Percentiles rank a stretch among this genome's conserved stretches.
Conservation (phyloP, 495 filamentous ascomycete species). For the Aspergillus incahuasiensis region DNA sequence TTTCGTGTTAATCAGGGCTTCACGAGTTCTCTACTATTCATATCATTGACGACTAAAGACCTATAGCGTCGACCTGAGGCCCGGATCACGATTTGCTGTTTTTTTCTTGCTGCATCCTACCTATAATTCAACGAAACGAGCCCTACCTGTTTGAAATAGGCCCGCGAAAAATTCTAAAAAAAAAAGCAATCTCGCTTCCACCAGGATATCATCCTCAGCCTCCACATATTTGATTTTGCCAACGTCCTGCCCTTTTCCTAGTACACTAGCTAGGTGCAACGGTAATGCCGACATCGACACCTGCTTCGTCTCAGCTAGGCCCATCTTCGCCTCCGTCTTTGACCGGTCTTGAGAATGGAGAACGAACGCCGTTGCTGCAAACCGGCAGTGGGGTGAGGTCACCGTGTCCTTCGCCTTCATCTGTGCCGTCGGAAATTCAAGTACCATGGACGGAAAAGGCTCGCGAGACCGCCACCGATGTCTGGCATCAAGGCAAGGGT, state of each 20-base stretch:
- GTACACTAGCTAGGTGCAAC: neutral
- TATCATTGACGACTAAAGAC: neutral
- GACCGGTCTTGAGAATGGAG: neutral
- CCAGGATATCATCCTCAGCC: too few relatives aligned
- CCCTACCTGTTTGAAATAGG: too few relatives aligned
- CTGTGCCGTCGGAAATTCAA: neutral
- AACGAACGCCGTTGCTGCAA: constrained; percentile 4
- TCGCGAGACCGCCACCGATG: constrained; percentile 6
- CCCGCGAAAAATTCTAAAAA: too few relatives aligned
- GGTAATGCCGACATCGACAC: neutral
- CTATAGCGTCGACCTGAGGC: neutral
- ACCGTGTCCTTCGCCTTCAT: neutral
- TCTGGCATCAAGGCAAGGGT: constrained; percentile 63
- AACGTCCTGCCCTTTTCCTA: neutral
- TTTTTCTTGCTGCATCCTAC: neutral
- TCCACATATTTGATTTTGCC: too few relatives aligned
- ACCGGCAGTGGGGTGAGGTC: neutral
- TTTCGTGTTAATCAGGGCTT: neutral
- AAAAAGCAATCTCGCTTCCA: too few relatives aligned
- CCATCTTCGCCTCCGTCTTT: neutral
- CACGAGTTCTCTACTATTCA: neutral
- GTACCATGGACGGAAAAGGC: constrained; percentile 9
- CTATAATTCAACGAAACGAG: neutral
- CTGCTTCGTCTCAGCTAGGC: neutral
- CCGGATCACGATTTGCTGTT: neutral